These are phyloP conservation scores for Chlorella vulgaris DNA, from an alignment of 139 green algal genomes.

Conservation along the genomic window DNA sequence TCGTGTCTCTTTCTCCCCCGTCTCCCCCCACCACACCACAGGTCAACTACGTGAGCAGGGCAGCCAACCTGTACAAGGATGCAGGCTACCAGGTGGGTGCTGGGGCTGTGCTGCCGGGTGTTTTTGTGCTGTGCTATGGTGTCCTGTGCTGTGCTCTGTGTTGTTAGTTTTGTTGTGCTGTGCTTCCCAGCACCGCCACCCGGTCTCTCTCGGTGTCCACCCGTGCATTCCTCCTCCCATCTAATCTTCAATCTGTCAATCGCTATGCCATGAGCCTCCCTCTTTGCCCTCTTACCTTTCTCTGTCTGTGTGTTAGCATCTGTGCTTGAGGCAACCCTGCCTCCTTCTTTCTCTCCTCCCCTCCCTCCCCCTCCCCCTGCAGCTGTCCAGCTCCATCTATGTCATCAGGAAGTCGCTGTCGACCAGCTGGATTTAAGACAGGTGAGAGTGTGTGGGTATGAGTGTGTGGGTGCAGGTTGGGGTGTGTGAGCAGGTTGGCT, in stretches of 20 bases:
- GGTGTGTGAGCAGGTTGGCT: too few relatives aligned
- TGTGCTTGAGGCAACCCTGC: too few relatives aligned
- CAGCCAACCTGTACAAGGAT: constrained; percentile 94
- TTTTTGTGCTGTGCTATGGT: not conserved
- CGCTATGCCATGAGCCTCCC: too few relatives aligned
- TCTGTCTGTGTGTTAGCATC: too few relatives aligned
- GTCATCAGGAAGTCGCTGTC: constrained; percentile 97
- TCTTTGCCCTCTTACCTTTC: too few relatives aligned
- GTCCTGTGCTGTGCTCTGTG: not conserved
- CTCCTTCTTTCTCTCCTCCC: not conserved
- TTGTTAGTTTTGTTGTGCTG: not conserved
- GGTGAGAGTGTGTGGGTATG: too few relatives aligned
- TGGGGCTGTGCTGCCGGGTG: not conserved
- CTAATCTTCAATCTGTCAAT: too few relatives aligned
- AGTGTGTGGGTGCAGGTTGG: too few relatives aligned
- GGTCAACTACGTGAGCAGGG: constrained; percentile 99
- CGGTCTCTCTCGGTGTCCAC: too few relatives aligned
- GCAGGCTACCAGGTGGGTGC: constrained; percentile 79
- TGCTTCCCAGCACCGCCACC: not conserved
- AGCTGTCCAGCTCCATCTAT: constrained; percentile 82
- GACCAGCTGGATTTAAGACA: constrained; percentile 98
- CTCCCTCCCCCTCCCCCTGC: not conserved
- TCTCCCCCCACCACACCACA: too few relatives aligned
- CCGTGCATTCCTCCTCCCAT: too few relatives aligned
- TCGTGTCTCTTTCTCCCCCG: not conserved